A percentile compares a stretch with the other conserved stretches of the same genome.
These are phyloP conservation scores for Ophiostoma sp. DNA, from an alignment of 2,329 filamentous ascomycete genomes.

Conservation along the genomic window DNA sequence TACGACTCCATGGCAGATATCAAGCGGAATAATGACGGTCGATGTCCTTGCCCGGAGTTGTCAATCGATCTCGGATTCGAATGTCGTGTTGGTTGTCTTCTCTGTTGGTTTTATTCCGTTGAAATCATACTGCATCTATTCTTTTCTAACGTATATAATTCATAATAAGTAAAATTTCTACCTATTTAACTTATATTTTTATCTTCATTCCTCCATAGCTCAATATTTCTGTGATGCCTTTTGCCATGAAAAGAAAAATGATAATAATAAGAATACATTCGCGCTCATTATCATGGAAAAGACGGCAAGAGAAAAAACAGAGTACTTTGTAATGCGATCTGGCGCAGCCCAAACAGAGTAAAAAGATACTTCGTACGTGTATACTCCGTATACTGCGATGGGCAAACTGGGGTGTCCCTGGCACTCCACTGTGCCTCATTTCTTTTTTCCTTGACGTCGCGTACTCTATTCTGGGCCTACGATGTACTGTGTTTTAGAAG, in stretches of 20 bases:
- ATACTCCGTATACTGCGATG: background rate
- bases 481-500: background rate
- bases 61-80: background rate
- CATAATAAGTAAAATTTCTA: no score
- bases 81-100: no score
- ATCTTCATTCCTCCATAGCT: no score
- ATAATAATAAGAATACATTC: background rate
- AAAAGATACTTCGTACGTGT: background rate
- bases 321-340: background rate
- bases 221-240: no score
- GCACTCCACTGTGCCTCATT: background rate
- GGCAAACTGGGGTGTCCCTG: conserved; percentile 4
- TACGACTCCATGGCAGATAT: background rate
- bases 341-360: background rate
- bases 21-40: background rate
- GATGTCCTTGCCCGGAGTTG: conserved; percentile 2
- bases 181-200: no score
- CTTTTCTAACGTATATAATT: no score
- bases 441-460: background rate
- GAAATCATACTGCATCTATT: no score
- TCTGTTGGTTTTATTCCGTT: no score
- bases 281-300: background rate
- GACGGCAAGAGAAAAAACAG: background rate
- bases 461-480: background rate
- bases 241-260: no score